Evolutionary conservation across 1,139 yeast species (phyloP).

Genomic region (Suzukiozyma palmioleophila): DNA sequence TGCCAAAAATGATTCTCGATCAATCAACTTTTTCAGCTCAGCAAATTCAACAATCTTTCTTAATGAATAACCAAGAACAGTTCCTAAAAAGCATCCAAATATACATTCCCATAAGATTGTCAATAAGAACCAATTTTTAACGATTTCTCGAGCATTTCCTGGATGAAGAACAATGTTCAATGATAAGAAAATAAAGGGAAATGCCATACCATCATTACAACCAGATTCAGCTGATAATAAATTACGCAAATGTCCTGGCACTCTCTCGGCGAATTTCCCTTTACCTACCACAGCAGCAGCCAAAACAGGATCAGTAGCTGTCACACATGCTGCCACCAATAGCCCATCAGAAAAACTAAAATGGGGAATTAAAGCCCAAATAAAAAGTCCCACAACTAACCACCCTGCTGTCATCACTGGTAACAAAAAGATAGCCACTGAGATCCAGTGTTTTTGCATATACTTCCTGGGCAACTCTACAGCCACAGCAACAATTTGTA

Average conservation of each 20-base stretch:
- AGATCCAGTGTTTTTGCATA: constrained; percentile 86
- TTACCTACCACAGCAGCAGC: constrained; percentile 98
- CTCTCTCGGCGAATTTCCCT: constrained; percentile 95
- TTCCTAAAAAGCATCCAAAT: constrained; percentile 79
- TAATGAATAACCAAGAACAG: constrained; percentile 68
- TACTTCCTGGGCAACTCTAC: constrained; percentile 93
- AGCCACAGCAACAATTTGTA: constrained; percentile 96
- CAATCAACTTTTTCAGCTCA: constrained; percentile 70
- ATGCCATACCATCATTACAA: constrained; percentile 98
- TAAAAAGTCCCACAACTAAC: constrained; percentile 80
- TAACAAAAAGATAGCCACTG: constrained; percentile 70
- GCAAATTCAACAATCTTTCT: constrained; percentile 76
- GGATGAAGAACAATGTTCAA: constrained; percentile 62
- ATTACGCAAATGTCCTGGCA: constrained; percentile 94
- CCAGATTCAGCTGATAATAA: constrained; percentile 91
- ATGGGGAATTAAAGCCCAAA: constrained; percentile 84
- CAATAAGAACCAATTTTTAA: constrained; percentile 78
- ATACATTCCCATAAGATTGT: constrained; percentile 85
- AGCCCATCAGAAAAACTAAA: constrained; percentile 73
- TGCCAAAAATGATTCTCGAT: constrained; percentile 90
- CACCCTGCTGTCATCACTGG: constrained; percentile 97
- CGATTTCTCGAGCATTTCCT: constrained; percentile 63
- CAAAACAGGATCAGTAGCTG: constrained; percentile 96
- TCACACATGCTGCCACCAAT: constrained; percentile 84
- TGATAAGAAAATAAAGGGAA: constrained; percentile 84